phyloP scores from a whole-genome alignment of 2,329 filamentous ascomycete genomes.

The Epichloe festucae region DNA sequence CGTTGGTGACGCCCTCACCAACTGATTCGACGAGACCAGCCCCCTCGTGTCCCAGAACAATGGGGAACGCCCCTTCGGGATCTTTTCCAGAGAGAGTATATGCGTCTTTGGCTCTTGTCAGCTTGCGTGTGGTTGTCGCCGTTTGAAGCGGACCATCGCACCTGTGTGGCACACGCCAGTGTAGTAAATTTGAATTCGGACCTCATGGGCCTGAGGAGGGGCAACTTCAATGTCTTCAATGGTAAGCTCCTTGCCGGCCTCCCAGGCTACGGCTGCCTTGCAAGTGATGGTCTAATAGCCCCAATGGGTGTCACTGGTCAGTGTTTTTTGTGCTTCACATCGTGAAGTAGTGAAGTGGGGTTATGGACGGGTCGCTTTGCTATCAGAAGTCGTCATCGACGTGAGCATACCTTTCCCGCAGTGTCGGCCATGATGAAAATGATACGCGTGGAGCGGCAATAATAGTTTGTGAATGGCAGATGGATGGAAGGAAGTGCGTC shows the following conservation, averaged over 20 bases:
- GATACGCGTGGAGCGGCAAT: not conserved
- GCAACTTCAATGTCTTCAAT: constrained; percentile 89
- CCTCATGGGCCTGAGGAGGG: constrained; percentile 78
- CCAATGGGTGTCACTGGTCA: constrained; percentile 2
- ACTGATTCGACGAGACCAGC: constrained; percentile 87
- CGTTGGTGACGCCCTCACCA: constrained; percentile 86
- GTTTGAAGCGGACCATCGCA: constrained; percentile 22
- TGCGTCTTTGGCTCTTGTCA: constrained; percentile 46
- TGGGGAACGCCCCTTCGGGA: constrained; percentile 85
- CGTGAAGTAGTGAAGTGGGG: constrained; percentile 1
- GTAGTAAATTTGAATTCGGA: constrained; percentile 93
- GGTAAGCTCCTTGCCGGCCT: constrained; percentile 76
- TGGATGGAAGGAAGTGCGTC: not conserved
- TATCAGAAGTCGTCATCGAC: not conserved
- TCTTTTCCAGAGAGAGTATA: constrained; percentile 95
- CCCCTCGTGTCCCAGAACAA: constrained; percentile 81
- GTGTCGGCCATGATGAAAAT: constrained; percentile 5
- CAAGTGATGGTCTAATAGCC: constrained; percentile 76
- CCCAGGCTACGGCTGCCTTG: constrained; percentile 97
- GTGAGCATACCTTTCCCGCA: constrained; percentile 6
- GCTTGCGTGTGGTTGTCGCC: not conserved
- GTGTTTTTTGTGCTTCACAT: constrained; percentile 1
- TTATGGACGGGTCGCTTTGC: constrained; percentile 3
- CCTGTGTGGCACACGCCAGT: constrained; percentile 98
- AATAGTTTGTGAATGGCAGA: not conserved